Evolutionary conservation across 441 rosid species (phyloP), one percentile per base, ranked within the genome.

Genomic region (Viola pubescens): DNA sequence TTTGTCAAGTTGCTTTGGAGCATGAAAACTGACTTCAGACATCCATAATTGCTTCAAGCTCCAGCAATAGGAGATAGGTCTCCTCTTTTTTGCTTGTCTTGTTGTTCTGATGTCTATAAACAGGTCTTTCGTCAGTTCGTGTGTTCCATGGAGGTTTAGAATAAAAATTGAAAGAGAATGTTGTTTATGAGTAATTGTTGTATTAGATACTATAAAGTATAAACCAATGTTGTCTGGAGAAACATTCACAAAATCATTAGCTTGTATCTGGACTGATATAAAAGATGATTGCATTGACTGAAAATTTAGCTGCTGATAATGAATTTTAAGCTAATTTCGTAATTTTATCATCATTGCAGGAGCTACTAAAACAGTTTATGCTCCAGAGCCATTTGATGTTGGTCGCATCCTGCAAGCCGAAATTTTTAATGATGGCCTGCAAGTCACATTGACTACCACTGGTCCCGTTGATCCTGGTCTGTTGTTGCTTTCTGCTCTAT

Each of bases 301-400:
- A 34, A 48, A 48, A n/a, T 45, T 58, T 10, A 12, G 40, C 16
- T 1, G 12, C 58, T 42, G 38, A 37, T 46, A 43, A 9, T 11
- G 57, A 47, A 6, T 44, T 48, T 46, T 63, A 51, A 26, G 13
- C 58, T 57, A 14, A 56, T 63, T 62, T n/a, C 65, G 37, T 60
- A 44, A 48, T 4, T 44, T 43, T 54, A 10, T 40, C 42, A 66
- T 77, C 26, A 38, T 73, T 52, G 34, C 80, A 94, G 99, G 97
- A 68, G 96, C 97, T 50, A 88, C 86, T 16, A 94, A 88, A 82
- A 69, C 86, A 50, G 78, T 81, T 63, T 94, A 94, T 69, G 97
- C 99, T 62, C 94, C 94, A 0, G 99, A 94, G 84, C 97, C 99
- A 69, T 81, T 75, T 60, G 97, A 94, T 59, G 99, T 90, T 62